Base-by-base conservation (phyloP, 768 basidiomycete genomes). In the Saitozyma sp. region DNA sequence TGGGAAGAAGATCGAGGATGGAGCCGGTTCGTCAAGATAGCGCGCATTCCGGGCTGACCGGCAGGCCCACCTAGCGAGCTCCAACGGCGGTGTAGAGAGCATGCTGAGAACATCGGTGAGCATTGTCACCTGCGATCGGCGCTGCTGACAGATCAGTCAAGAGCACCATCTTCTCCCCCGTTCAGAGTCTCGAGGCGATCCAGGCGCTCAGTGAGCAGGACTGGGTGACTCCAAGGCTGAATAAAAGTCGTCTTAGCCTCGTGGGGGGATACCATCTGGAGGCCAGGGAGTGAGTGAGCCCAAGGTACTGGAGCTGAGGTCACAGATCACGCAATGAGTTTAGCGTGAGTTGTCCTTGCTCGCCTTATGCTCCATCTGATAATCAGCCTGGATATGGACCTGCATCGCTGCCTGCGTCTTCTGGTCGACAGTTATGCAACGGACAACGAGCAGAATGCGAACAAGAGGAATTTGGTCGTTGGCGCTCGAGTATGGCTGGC, bases 401-500 rank as follows among this genome's bases (percentile, higher is more conserved):
- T 64, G 41, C 58, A 59, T 42, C 63, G 58, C 9, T 59, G 63
- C 48, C 40, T 64, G 46, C 53, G 46, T 9, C 45, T 48, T 14
- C 29, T 64, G 37, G 45, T 17, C 40, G 50, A 60, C 52, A 10
- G 50, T 43, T 9, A 64, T 59, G 57, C 58, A 54, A 16, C 53
- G 52, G 6, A 58, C 58, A 38, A 59, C 54, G 45, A 49, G 63
- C 59, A 39, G 53, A 41, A 6, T 41, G 54, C 41, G 46, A 54
- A 49, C 51, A 54, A n/a, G 63, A 64, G 9, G 39, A 54, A 49
- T 46, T 19, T 64, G 52, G 63, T 64, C 9, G 52, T 59, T 17
- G 63, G 63, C 8, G 63, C 63, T 20, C 29, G 63, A n/a, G 58
- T 60, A 19, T 64, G 63, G 63, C 50, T 64, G n/a, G 63, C 53